phyloP scores from a whole-genome alignment of 441 rosid species.

The Aleurites moluccanus region DNA sequence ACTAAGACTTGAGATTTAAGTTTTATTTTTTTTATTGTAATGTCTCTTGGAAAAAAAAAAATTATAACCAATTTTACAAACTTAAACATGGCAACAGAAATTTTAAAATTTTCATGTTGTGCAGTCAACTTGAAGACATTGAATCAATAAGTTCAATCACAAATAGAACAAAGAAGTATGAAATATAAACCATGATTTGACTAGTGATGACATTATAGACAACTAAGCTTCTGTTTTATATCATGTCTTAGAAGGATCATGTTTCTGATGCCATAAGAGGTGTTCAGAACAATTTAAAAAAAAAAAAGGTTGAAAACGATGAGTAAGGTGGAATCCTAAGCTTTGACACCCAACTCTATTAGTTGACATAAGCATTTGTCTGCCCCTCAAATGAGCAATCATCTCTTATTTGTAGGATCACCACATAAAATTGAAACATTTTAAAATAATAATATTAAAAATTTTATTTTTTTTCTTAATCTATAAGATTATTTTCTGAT shows the following conservation, averaged over 20 bases:
- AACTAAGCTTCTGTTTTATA: slow-evolving; percentile 24
- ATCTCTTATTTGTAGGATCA: slow-evolving; percentile 10
- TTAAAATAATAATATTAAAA: no score
- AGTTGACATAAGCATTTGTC: slow-evolving; percentile 28
- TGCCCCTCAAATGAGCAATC: background rate
- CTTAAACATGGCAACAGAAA: no score
- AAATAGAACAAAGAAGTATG: slow-evolving; percentile 8
- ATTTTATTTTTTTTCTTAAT: no score
- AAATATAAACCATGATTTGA: slow-evolving; percentile 19
- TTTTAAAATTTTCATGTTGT: no score
- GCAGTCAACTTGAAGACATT: no score
- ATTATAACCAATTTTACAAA: no score
- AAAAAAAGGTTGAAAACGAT: slow-evolving; percentile 29
- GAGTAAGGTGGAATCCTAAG: slow-evolving; percentile 32
- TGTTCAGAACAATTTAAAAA: background rate
- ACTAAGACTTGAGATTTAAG: no score
- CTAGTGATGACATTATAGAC: slow-evolving; percentile 15
- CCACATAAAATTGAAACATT: no score
- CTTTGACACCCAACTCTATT: slow-evolving; percentile 25
- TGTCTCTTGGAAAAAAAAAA: no score
- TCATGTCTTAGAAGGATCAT: slow-evolving; percentile 25
- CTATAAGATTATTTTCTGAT: no score
- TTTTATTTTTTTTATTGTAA: no score
- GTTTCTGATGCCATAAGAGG: slow-evolving; percentile 11
- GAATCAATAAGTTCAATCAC: background rate